Base-by-base conservation (phyloP, 148 eudicot species). In the Nepenthes gracilis region DNA sequence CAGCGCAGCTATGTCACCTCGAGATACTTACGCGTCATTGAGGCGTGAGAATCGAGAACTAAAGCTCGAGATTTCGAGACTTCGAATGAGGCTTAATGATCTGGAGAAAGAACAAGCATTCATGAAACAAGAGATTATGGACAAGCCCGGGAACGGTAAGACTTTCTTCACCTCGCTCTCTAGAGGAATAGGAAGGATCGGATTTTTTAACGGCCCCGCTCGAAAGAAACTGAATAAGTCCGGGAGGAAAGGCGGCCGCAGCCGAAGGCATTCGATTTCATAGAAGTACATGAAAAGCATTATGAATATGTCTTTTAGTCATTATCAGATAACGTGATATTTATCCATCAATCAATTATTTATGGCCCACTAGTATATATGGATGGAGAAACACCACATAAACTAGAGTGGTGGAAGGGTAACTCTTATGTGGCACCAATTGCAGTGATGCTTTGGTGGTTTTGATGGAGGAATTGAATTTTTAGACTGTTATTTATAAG, bases 121-220 rank as follows among this genome's bases (percentile, higher is more conserved):
- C 45, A 85, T 88, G 91, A 88, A 85, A 58, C 81, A 85, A 55
- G 91, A 85, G 72, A 86, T 86, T 79, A 63, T 83, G 59, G 84
- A 67, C 43, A 77, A 78, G 71, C 67, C 81, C 1, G 80, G 76
- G 43, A 74, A 74, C 47, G 81, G 81, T 37, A 85, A 53, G 38
- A 82, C 81, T 9, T 70, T 85, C 67, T 71, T 85, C 32, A 76
- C 77, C 51, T 82, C 83, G 2, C 60, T 82, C 9, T 82, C 87
- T 1, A 77, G 55, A 69, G 87, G 85, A 62, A 77, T 81, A 4
- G 86, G 81, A 9, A 77, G 72, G 68, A 67, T 85, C 36, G 81
- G 72, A 4, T 77, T 77, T 34, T 79, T 85, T 40, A 40, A 8
- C 48, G 54, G 75, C 34, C 80, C 69, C 5, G 60, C 67, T 5